Evolutionary conservation across 495 filamentous ascomycete species (phyloP), one percentile per base, ranked within the genome.

Genomic region (Hyaloscypha bicolor): DNA sequence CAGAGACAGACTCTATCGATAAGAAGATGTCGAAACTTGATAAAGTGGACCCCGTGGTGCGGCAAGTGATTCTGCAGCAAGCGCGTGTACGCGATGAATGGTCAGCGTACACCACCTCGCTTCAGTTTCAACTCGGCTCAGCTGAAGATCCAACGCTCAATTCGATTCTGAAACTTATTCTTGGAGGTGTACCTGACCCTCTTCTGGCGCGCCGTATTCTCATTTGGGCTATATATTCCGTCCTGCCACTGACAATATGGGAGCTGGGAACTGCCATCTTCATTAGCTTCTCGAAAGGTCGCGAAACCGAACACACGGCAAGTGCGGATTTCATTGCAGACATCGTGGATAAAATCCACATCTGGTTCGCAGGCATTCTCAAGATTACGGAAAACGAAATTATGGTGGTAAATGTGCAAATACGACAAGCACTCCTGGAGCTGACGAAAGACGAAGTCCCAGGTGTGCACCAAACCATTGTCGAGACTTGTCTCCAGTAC

Each of bases 241-340:
- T 53, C 22, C 51, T 53, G 16, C 51, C 51, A 53, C 51, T 53
- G 19, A 53, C 51, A 4, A 53, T 53, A n/a, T 53, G 51, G 51
- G 51, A 53, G 51, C 51, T 53, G 51, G 51, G 51, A 53, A 53
- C 51, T 53, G 51, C 51, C 51, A 53, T 53, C 16, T 53, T n/a
- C 51, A 53, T 53, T 16, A 9, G 19, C 22, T 53, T 16, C 8
- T 25, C 51, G 16, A n/a, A 53, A 53, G 51, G 22, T 53, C 51
- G 22, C 51, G 51, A 4, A 25, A 53, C 22, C 51, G 51, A 53
- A n/a, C 51, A 53, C 22, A 53, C 51, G 22, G 51, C 51, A 53
- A 53, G 51, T 53, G 51, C 51, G 22, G 51, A 53, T 12, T 53
- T 53, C 22, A 53, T 53, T 53, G 16, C 8, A 53, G 51, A 25